These are phyloP conservation scores for Boeremia exigua DNA, from an alignment of 2,329 filamentous ascomycete genomes.

Conservation along the genomic window DNA sequence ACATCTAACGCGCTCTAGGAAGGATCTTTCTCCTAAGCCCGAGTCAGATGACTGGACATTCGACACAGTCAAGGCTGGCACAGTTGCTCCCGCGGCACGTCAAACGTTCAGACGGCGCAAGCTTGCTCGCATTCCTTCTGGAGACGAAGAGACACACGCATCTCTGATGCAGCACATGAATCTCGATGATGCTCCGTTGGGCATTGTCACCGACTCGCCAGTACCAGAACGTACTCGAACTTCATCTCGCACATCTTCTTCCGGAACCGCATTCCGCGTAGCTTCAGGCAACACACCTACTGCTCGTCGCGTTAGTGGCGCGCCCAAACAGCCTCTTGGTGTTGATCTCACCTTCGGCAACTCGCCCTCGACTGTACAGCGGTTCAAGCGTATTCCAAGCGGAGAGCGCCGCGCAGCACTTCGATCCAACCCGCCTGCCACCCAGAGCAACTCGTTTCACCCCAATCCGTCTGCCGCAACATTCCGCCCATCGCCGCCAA, in stretches of 20 bases:
- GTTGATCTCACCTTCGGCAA: conserved; percentile 95
- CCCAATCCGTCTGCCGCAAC: conserved; percentile 47
- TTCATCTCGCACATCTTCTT: conserved; percentile 47
- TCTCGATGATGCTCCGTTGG: conserved; percentile 52
- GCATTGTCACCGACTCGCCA: conserved; percentile 47
- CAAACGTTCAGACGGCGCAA: conserved; percentile 59
- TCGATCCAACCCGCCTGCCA: conserved; percentile 37
- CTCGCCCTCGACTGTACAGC: conserved; percentile 85
- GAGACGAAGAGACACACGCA: conserved; percentile 40
- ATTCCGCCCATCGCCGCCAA: conserved; percentile 46
- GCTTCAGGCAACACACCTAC: conserved; percentile 50
- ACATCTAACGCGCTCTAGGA: conserved; percentile 21
- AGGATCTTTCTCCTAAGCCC: conserved; percentile 53
- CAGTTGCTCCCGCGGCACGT: conserved; percentile 57
- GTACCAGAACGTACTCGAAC: conserved; percentile 35
- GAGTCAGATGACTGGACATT: conserved; percentile 85
- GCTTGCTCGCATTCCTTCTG: conserved; percentile 54
- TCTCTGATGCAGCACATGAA: conserved; percentile 52
- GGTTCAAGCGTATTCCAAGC: conserved; percentile 88
- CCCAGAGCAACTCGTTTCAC: conserved; percentile 34
- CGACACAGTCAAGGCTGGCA: conserved; percentile 81
- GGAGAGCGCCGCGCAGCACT: conserved; percentile 48
- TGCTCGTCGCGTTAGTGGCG: conserved; percentile 51
- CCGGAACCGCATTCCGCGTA: conserved; percentile 46
- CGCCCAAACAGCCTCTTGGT: conserved; percentile 75